Base-by-base conservation (phyloP, 768 basidiomycete species). In the Royoungia palumana region DNA sequence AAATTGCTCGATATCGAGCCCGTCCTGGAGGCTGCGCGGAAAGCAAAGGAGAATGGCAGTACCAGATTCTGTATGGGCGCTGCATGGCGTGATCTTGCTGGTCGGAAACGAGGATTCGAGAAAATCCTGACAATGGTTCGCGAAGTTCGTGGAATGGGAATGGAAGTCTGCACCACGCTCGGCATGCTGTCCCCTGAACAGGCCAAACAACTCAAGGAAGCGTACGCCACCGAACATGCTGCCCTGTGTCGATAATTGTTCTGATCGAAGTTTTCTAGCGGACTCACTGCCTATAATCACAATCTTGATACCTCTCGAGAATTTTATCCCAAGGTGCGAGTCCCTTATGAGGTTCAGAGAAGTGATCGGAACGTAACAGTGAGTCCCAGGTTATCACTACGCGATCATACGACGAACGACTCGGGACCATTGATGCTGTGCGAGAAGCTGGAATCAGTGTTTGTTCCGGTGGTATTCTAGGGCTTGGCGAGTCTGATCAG, bases 51-150 rank as follows among this genome's bases (percentile, higher is more conserved):
- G 57, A 98, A 97, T 66, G 95, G 95, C 28, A 94, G 91, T 65
- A 98, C 95, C 17, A 79, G 95, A 22, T 98, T 98, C 72, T 98
- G 95, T 69, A 98, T 97, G 95, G 95, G 95, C 49, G 94, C 95
- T 5, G 95, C 95, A 6, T 99, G 95, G 95, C 77, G 95, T 55
- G 95, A 96, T 65, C 80, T 97, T 47, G 83, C 88, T 10, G 93
- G 95, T 3, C 81, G 91, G 54, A 96, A 95, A 68, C 79, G 89
- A 36, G 94, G 94, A 0, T 98, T 98, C 56, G 90, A 96, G 65
- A 80, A 82, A 59, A 97, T 98, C 60, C 72, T 98, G 54, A 74
- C 82, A 54, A 98, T 98, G 94, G 94, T 98, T 49, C 76, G 78
- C 30, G 80, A 90, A 68, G 83, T 92, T 66, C 83, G 94, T 55